Evolutionary conservation across 2,329 filamentous ascomycete species (phyloP).

Genomic region (Zalaria sp.): DNA sequence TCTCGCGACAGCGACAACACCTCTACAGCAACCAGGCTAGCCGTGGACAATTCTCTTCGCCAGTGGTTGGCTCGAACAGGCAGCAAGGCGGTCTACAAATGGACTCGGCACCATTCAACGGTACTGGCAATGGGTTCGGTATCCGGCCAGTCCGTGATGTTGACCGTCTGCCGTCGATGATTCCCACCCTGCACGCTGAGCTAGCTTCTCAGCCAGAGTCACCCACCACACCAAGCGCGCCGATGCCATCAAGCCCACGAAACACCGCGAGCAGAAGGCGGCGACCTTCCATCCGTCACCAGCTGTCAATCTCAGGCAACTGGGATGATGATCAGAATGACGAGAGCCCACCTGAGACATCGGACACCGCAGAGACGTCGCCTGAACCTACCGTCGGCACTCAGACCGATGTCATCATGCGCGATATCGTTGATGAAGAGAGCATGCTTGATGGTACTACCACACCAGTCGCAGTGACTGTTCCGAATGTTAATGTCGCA

Average conservation of each 20-base stretch:
- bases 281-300: slow-evolving; percentile 77
- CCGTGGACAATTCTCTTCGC: slow-evolving; percentile 14
- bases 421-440: slow-evolving; percentile 74
- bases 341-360: slow-evolving; percentile 56
- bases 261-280: slow-evolving; percentile 42
- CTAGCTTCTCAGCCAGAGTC: slow-evolving; percentile 82
- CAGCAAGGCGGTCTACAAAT: slow-evolving; percentile 5
- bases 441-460: slow-evolving; percentile 53
- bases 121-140: slow-evolving; percentile 35
- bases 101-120: slow-evolving; percentile 13
- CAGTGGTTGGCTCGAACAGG: slow-evolving; percentile 9
- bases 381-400: slow-evolving; percentile 63
- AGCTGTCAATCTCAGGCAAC: slow-evolving; percentile 67
- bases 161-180: slow-evolving; percentile 74
- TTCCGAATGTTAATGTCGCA: slow-evolving; percentile 68
- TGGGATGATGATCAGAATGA: slow-evolving; percentile 71
- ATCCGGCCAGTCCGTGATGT: slow-evolving; percentile 66
- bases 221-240: slow-evolving; percentile 68
- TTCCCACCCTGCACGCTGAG: slow-evolving; percentile 52
- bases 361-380: slow-evolving; percentile 14
- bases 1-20: slow-evolving; percentile 41
- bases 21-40: slow-evolving; percentile 31
- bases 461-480: slow-evolving; percentile 58
- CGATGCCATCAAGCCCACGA: slow-evolving; percentile 33
- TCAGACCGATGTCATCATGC: slow-evolving; percentile 69